Base-by-base conservation (phyloP, 495 filamentous ascomycete species). In the Thozetella sp. region DNA sequence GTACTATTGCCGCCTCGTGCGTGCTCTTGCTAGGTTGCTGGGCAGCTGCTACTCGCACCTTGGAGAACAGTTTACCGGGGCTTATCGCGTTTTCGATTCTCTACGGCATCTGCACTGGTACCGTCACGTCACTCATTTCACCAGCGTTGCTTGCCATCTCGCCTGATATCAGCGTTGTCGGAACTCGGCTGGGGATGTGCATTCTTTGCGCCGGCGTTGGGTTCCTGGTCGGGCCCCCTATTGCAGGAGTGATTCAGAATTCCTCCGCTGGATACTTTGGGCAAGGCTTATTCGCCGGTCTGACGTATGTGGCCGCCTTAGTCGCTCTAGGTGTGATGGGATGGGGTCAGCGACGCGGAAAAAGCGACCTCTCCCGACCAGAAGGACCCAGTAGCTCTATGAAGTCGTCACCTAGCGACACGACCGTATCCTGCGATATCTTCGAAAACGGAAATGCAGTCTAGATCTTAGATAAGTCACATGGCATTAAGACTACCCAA, bases 1-100 rank as follows among this genome's bases (percentile, higher is more conserved):
- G 86, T 55, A 72, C 89, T 11, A 86, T 81, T 43, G 64, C 93
- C 2, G 93, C 88, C 0, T 59, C 72, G 0, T 67, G 68, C 2
- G 45, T 81, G 4, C 55, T 76, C 0, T 55, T 55, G 54, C 55
- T 73, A 19, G 54, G 22, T 2, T 55, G 54, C 54, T 55, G 54
- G 54, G 68, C 67, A 11, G 54, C 54, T 19, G 6, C 15, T 37
- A 15, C 15, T 15, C 30, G 30, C 15, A 37, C 6, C 6, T 15
- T 37, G 6, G 54, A 37, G 54, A 22, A 43, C 9, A 22, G 40
- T 20, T 30, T 55, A n/a, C 30, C 54, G 4, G 76, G 76, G 0
- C 65, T 79, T 2, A 66, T 83, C 10, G 67, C 67, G 12, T 79
- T 75, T 60, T 58, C 69, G 0, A 60, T 75, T 12, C 59, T 77